Evolutionary conservation across 257 asterid genomes (phyloP).

Genomic region (Solanum etuberosum): DNA sequence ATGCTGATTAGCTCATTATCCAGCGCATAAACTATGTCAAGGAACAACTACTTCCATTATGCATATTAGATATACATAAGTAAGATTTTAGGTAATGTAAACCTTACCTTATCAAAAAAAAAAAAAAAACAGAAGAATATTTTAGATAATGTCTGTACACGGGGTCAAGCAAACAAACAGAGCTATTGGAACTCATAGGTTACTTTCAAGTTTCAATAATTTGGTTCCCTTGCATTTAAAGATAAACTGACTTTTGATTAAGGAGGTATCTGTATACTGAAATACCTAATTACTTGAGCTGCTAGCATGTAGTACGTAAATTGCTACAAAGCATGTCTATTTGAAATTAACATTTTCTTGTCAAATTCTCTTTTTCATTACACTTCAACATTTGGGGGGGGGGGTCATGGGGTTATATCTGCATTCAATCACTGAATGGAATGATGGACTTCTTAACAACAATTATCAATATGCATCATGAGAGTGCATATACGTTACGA

Average conservation of each 20-base stretch:
- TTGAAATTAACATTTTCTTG: not conserved
- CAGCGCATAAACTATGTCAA: not conserved
- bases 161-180: not conserved
- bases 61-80: not conserved
- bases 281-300: not conserved
- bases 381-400: not conserved
- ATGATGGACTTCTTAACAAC: not conserved
- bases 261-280: not conserved
- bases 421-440: not conserved
- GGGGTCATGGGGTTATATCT: not conserved
- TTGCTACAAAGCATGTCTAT: not conserved
- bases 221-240: not conserved
- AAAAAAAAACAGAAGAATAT: not conserved
- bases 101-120: not conserved
- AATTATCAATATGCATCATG: not conserved
- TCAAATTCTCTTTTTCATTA: not conserved
- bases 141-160: not conserved
- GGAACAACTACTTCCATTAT: not conserved
- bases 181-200: not conserved
- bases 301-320: not conserved
- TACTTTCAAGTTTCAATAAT: not conserved
- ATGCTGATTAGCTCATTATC: not conserved
- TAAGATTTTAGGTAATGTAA: not conserved
- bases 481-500: not conserved
- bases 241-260: not conserved